A percentile compares a stretch with the other conserved stretches of the same genome.
Evolutionary conservation across 495 filamentous ascomycete species (phyloP).

Genomic region (Aspergillus sparsus): DNA sequence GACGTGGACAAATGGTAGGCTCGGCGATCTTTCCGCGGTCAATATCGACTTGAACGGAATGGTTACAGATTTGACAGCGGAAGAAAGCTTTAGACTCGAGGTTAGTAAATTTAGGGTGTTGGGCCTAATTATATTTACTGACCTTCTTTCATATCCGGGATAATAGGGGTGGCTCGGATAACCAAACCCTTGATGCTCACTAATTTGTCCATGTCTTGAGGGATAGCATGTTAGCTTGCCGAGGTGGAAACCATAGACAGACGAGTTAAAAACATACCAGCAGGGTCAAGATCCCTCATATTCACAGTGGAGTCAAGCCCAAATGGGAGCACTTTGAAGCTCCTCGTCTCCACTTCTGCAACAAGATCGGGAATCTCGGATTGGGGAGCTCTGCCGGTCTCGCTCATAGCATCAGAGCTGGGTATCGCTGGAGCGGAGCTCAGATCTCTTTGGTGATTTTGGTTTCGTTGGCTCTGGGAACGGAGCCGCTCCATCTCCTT

Average conservation of each 20-base stretch:
- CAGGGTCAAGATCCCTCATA: slow-evolving; percentile 91
- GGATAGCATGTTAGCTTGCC: slow-evolving; percentile 20
- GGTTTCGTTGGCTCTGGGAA: slow-evolving; percentile 53
- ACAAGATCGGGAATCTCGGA: slow-evolving; percentile 60
- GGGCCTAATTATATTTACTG: slow-evolving; percentile 19
- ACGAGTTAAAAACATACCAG: slow-evolving; percentile 49
- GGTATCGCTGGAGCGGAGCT: slow-evolving; percentile 77
- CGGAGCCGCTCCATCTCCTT: slow-evolving; percentile 75
- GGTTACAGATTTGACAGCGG: slow-evolving; percentile 87
- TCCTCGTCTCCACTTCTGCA: slow-evolving; percentile 64
- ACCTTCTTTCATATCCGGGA: slow-evolving; percentile 95
- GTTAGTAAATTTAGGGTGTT: neutral
- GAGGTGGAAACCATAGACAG: neutral
- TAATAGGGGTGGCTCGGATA: slow-evolving; percentile 92
- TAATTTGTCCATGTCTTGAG: slow-evolving; percentile 87
- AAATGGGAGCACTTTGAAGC: slow-evolving; percentile 85
- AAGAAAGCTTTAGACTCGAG: slow-evolving; percentile 68
- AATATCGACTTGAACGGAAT: slow-evolving; percentile 85
- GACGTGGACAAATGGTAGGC: slow-evolving; percentile 84
- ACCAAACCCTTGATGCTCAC: slow-evolving; percentile 95
- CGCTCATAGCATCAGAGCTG: slow-evolving; percentile 67
- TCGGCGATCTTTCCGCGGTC: slow-evolving; percentile 96
- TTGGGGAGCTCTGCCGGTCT: slow-evolving; percentile 35
- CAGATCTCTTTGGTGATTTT: slow-evolving; percentile 44
- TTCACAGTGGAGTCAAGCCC: slow-evolving; percentile 87